phyloP scores from a whole-genome alignment of 306 rosid genomes.

The Acacia confusa region DNA sequence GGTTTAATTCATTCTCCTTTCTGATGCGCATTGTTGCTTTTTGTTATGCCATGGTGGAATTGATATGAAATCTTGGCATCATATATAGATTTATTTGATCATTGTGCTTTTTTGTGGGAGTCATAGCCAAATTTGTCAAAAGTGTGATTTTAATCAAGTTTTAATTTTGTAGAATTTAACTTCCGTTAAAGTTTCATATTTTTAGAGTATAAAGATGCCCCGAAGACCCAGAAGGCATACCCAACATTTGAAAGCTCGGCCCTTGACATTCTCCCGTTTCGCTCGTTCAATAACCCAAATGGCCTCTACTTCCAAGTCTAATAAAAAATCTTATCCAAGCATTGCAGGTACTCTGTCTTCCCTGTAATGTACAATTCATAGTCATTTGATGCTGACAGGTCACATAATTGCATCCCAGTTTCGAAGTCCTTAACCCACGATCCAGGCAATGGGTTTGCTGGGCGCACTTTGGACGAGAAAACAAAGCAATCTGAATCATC shows the following conservation, averaged over 20 bases:
- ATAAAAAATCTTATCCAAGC: conserved; percentile 23
- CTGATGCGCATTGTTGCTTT: too few species aligned
- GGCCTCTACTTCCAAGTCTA: conserved; percentile 28
- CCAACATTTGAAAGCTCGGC: conserved; percentile 38
- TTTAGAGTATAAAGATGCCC: conserved; percentile 42
- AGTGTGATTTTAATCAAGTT: too few species aligned
- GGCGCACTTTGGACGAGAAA: conserved; percentile 32
- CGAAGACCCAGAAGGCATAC: conserved; percentile 42
- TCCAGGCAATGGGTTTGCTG: conserved; percentile 42
- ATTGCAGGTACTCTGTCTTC: conserved; percentile 30
- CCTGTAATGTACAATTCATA: conserved; percentile 30
- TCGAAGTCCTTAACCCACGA: background rate
- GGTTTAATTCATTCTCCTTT: too few species aligned
- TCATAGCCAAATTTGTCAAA: background rate
- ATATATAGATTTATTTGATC: too few species aligned
- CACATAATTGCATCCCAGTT: background rate
- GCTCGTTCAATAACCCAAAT: conserved; percentile 52
- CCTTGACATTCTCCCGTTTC: conserved; percentile 67
- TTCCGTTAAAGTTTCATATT: background rate
- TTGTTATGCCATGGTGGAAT: too few species aligned
- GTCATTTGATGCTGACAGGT: conserved; percentile 1
- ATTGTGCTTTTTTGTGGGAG: too few species aligned
- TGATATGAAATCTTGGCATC: too few species aligned
- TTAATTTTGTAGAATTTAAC: background rate
- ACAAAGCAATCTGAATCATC: conserved; percentile 48